Conservation (phyloP, 2,329 filamentous ascomycete species). For the Phialophora verrucosa region DNA sequence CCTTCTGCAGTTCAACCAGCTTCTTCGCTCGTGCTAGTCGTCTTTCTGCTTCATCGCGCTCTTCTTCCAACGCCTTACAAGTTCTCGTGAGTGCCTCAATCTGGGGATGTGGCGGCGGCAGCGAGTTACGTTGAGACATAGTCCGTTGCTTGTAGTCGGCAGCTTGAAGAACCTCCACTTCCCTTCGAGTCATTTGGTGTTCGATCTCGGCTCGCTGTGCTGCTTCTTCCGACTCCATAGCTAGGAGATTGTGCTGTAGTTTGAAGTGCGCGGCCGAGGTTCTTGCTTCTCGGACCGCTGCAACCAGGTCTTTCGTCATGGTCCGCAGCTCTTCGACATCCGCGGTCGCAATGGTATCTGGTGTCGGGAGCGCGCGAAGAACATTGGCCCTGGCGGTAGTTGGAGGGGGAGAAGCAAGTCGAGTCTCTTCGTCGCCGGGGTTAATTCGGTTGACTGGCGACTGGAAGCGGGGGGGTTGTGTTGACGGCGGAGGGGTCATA, state of each 20-base stretch:
- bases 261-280: slow-evolving; percentile 90
- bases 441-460: slow-evolving; percentile 29
- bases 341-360: slow-evolving; percentile 59
- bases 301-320: slow-evolving; percentile 61
- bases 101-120: slow-evolving; percentile 56
- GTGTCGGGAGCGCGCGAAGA: slow-evolving; percentile 53
- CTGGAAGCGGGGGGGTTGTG: slow-evolving; percentile 36
- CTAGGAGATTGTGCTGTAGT: slow-evolving; percentile 83
- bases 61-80: slow-evolving; percentile 69
- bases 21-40: slow-evolving; percentile 76
- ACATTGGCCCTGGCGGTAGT: slow-evolving; percentile 51
- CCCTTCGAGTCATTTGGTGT: slow-evolving; percentile 85
- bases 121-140: slow-evolving; percentile 45
- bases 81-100: slow-evolving; percentile 65
- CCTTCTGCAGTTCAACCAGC: slow-evolving; percentile 77
- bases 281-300: slow-evolving; percentile 68
- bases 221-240: slow-evolving; percentile 82
- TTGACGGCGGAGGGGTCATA: slow-evolving; percentile 38
- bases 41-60: slow-evolving; percentile 60
- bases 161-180: slow-evolving; percentile 81
- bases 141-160: slow-evolving; percentile 66
- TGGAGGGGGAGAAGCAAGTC: slow-evolving; percentile 56
- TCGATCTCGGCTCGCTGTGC: slow-evolving; percentile 87
- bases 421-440: slow-evolving; percentile 18
- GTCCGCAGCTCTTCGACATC: slow-evolving; percentile 58